These are phyloP conservation scores for Dactylellina parvicollis DNA, from an alignment of 2,329 filamentous ascomycete species.

Conservation along the genomic window DNA sequence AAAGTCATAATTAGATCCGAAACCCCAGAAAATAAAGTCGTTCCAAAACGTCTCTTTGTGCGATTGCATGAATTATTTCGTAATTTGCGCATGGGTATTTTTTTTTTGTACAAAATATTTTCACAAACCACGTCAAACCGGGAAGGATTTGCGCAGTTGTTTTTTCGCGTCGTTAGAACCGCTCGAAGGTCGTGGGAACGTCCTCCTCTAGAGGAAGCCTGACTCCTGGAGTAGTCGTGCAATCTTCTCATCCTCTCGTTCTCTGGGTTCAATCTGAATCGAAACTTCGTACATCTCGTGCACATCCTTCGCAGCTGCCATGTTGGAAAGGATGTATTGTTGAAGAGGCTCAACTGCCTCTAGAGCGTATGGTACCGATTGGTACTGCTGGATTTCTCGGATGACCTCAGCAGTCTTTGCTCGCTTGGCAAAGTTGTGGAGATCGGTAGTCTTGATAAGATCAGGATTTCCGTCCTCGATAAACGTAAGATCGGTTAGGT, in stretches of 20 bases:
- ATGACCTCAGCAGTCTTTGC: conserved; percentile 98
- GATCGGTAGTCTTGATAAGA: conserved; percentile 91
- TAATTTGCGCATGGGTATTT: conserved; percentile 44
- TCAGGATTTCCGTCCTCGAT: conserved; percentile 98
- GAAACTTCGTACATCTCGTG: conserved; percentile 99
- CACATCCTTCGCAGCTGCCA: conserved; percentile 93
- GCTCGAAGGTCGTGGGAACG: conserved; percentile 43
- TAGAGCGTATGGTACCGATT: conserved; percentile 94
- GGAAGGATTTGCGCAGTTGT: conserved; percentile 29
- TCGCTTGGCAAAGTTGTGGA: conserved; percentile 98
- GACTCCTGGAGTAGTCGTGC: conserved; percentile 72
- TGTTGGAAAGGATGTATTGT: conserved; percentile 95
- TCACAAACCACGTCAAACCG: conserved; percentile 24
- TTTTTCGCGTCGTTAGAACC: conserved; percentile 40
- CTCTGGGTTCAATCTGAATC: conserved; percentile 88
- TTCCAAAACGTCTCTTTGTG: conserved; percentile 49
- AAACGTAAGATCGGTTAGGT: conserved; percentile 95
- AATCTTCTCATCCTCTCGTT: conserved; percentile 99
- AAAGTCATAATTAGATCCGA: conserved; percentile 46
- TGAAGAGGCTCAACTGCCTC: conserved; percentile 90
- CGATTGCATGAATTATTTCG: conserved; percentile 49
- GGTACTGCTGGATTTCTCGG: conserved; percentile 97
- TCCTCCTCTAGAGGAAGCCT: conserved; percentile 57
- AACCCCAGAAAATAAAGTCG: conserved; percentile 50
- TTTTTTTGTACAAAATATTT: conserved; percentile 46